Conservation (phyloP, 2,329 filamentous ascomycete genomes). For the Phyllachora maydis region DNA sequence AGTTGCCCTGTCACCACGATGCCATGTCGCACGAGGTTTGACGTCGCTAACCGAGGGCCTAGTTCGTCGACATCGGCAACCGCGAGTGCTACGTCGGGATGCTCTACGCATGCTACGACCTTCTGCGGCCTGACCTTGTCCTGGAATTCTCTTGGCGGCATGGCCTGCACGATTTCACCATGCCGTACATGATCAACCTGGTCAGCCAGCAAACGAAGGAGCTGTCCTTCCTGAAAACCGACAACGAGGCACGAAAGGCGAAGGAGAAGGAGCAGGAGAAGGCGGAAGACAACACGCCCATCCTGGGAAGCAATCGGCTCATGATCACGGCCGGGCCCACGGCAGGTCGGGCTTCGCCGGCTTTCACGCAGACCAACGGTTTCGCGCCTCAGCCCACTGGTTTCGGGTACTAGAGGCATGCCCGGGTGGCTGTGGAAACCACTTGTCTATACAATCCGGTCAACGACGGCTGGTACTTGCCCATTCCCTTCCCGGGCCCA, state of each 20-base stretch:
- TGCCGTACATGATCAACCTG: slow-evolving; percentile 99
- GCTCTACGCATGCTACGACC: slow-evolving; percentile 95
- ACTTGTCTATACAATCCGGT: slow-evolving; percentile 6
- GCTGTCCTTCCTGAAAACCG: slow-evolving; percentile 68
- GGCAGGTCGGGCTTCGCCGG: slow-evolving; percentile 36
- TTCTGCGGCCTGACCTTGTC: slow-evolving; percentile 80
- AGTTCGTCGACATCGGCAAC: slow-evolving; percentile 99
- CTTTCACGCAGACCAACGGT: slow-evolving; percentile 65
- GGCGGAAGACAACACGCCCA: slow-evolving; percentile 84
- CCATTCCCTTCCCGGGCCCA: too few relatives aligned
- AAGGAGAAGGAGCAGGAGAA: slow-evolving; percentile 33
- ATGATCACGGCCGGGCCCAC: slow-evolving; percentile 89
- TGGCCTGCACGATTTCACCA: slow-evolving; percentile 87
- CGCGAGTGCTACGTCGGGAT: slow-evolving; percentile 99
- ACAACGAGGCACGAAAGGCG: slow-evolving; percentile 51
- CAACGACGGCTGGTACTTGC: slow-evolving; percentile 4
- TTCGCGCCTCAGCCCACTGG: slow-evolving; percentile 79
- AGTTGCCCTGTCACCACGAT: slow-evolving; percentile 22
- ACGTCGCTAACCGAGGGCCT: slow-evolving; percentile 12
- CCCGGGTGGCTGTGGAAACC: slow-evolving; percentile 7
- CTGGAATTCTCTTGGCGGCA: slow-evolving; percentile 96
- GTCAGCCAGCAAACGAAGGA: slow-evolving; percentile 77
- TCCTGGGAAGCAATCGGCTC: slow-evolving; percentile 69
- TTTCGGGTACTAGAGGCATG: slow-evolving; percentile 33
- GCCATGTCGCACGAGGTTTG: slow-evolving; percentile 1